A percentile compares a stretch with the other conserved stretches of the same genome.
Evolutionary conservation across 2,329 filamentous ascomycete genomes (phyloP).

Genomic region (Apiospora aurea): DNA sequence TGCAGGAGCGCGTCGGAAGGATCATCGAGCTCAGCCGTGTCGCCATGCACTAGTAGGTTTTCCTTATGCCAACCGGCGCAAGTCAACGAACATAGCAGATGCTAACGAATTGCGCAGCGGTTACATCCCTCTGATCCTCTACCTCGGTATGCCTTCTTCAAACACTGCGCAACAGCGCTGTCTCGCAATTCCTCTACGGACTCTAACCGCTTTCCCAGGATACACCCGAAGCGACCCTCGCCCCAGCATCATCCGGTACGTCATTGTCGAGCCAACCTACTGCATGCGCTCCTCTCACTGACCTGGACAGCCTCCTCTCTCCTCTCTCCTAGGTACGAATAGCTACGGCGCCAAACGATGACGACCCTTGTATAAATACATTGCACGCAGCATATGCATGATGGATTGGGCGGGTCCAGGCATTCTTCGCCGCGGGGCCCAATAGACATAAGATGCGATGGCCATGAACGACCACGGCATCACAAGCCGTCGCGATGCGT

Average conservation of each 20-base stretch:
- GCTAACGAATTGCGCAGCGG: conserved; percentile 67
- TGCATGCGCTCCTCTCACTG: conserved; percentile 29
- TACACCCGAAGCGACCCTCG: conserved; percentile 94
- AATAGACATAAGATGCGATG: conserved; percentile 21
- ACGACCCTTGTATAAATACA: conserved; percentile 26
- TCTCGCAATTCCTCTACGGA: not conserved
- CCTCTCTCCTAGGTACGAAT: conserved; percentile 63
- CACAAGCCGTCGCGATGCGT: conserved; percentile 8
- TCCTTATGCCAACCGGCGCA: conserved; percentile 1
- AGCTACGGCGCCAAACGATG: conserved; percentile 19
- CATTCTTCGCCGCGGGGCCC: conserved; percentile 24
- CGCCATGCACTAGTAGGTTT: conserved; percentile 89
- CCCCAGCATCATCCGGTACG: conserved; percentile 72
- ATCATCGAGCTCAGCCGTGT: conserved; percentile 94
- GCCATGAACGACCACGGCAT: not conserved
- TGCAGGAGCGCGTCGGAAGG: conserved; percentile 94
- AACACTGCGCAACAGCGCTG: not conserved
- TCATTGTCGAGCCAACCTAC: not conserved
- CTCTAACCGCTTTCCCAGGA: conserved; percentile 56
- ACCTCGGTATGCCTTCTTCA: conserved; percentile 73
- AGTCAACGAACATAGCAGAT: not conserved
- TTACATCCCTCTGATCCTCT: conserved; percentile 95
- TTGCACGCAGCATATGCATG: conserved; percentile 24
- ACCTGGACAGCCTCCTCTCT: conserved; percentile 62
- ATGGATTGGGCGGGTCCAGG: conserved; percentile 11